Conservation (phyloP, 2,329 filamentous ascomycete genomes). For the Aspergillus sp. region DNA sequence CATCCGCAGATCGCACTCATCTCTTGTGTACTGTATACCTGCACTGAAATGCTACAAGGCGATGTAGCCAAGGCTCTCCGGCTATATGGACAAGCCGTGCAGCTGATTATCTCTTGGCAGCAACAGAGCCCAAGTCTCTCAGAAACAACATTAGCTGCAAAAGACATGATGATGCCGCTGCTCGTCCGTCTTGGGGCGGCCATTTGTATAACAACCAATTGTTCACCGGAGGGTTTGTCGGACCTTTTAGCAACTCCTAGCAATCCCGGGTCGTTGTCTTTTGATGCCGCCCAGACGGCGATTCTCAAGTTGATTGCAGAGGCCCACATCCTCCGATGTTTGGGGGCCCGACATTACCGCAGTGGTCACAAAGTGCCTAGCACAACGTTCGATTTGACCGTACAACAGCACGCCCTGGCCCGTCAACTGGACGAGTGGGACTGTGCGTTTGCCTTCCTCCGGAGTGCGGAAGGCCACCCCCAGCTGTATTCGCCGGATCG, state of each 20-base stretch:
- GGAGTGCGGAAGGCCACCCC: neutral
- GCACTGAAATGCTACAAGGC: slow-evolving; percentile 29
- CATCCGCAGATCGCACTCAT: slow-evolving; percentile 29
- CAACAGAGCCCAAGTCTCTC: slow-evolving; percentile 5
- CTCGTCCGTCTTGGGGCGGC: slow-evolving; percentile 26
- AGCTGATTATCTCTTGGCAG: slow-evolving; percentile 23
- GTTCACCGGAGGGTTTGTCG: too few relatives aligned
- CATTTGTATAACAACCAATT: too few relatives aligned
- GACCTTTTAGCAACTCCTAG: too few relatives aligned
- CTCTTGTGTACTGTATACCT: slow-evolving; percentile 33
- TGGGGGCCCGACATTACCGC: too few relatives aligned
- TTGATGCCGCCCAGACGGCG: too few relatives aligned
- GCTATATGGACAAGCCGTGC: slow-evolving; percentile 28
- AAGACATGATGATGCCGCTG: slow-evolving; percentile 26
- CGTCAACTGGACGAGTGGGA: neutral
- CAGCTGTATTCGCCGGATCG: neutral
- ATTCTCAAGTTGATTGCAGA: neutral
- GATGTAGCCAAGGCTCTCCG: slow-evolving; percentile 22
- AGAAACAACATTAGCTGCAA: slow-evolving; percentile 9
- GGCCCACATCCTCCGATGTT: neutral
- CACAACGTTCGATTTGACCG: neutral
- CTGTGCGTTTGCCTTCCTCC: neutral
- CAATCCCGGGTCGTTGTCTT: too few relatives aligned
- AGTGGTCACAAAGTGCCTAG: too few relatives aligned
- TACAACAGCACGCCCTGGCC: neutral